Evolutionary conservation across 805 yeast genomes (phyloP), one percentile per base, ranked within the genome.

Genomic region (Candida sakaeoensis): DNA sequence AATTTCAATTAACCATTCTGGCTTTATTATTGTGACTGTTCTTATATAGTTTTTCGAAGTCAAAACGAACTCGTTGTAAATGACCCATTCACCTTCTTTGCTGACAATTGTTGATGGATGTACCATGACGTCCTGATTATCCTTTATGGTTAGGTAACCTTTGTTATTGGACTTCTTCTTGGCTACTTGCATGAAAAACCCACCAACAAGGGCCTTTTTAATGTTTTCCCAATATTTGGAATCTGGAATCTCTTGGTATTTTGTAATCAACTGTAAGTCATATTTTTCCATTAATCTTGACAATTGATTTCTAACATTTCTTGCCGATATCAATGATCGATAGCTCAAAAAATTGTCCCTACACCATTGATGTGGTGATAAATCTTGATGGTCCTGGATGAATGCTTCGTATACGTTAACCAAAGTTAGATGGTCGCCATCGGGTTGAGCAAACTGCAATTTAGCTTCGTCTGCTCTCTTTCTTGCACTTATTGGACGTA

Each of bases 151-250:
- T 51, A 85, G 75, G 60, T 84, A 91, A n/a, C 86, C 90, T 49
- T 65, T 66, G 27, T 87, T 81, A n/a, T 85, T 77, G 67, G 79
- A 80, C 70, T 86, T 87, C 70, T 86, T 87, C 68, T 90, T 93
- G 24, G 97, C 98, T 40, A 86, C 95, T 68, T 93, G 99, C 98
- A 93, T 90, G 70, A 93, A 93, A 61, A 89, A 90, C 2, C 99
- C 99, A n/a, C 87, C 77, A 3, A 87, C 75, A 43, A 93, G 64
- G 0, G 98, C 96, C 60, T 84, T 85, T 42, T 95, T 75, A 48
- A 93, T 81, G 53, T 87, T 84, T 51, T 76, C 80, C 61, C 81
- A 82, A 64, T 86, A 89, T 26, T 23, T 27, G 3, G 17, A 9
- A 30, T 58, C 56, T 37, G 76, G 77, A 46, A 73, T 70, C 53